phyloP scores from a whole-genome alignment of 352 stramenopile species.

The Pythium folliculosum region DNA sequence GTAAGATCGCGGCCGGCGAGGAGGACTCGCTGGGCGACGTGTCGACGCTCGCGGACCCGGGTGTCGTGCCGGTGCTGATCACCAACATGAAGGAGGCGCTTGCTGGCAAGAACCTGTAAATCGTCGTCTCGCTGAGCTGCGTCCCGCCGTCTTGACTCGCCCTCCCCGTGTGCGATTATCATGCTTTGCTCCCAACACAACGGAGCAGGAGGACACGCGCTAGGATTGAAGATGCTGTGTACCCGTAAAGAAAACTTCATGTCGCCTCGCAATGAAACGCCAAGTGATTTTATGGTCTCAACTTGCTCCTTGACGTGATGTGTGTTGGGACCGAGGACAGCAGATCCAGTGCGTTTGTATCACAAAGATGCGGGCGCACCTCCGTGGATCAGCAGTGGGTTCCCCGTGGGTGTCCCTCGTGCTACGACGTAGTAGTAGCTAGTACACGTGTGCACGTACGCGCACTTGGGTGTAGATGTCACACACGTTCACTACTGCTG shows the following conservation, averaged over 20 bases:
- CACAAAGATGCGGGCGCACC: too few relatives aligned
- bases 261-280: neutral
- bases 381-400: too few relatives aligned
- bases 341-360: too few relatives aligned
- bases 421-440: too few relatives aligned
- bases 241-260: slow-evolving; percentile 3
- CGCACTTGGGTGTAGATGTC: too few relatives aligned
- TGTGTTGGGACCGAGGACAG: too few relatives aligned
- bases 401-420: too few relatives aligned
- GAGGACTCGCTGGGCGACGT: slow-evolving; percentile 95
- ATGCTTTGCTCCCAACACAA: neutral
- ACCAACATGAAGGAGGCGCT: slow-evolving; percentile 80
- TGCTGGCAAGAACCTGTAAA: slow-evolving; percentile 65
- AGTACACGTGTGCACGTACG: too few relatives aligned
- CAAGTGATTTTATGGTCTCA: neutral
- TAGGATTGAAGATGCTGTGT: slow-evolving; percentile 1
- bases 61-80: slow-evolving; percentile 94
- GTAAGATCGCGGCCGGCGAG: slow-evolving; percentile 97
- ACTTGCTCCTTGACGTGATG: neutral
- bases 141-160: neutral
- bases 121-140: neutral
- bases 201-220: neutral
- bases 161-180: slow-evolving; percentile 6
- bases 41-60: slow-evolving; percentile 96
- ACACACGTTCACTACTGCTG: too few relatives aligned